Conservation (phyloP, 2,329 filamentous ascomycete species). For the Penicillium sp. region DNA sequence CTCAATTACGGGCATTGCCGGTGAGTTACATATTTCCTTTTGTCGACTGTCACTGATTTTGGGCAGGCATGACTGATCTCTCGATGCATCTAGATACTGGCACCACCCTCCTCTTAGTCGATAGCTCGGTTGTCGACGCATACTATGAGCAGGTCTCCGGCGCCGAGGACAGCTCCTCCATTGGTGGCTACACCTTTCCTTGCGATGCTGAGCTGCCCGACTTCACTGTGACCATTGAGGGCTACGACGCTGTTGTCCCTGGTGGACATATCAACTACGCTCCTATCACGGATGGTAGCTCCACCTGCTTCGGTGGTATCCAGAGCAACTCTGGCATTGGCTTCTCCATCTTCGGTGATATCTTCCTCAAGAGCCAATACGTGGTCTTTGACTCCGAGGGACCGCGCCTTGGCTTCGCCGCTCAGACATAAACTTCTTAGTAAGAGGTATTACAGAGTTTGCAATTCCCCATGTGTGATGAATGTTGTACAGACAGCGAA, state of each 20-base stretch:
- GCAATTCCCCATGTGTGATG: not conserved
- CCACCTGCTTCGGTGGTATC: constrained; percentile 70
- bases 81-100: constrained; percentile 57
- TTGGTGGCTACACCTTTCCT: constrained; percentile 58
- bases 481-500: constrained; percentile 3
- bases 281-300: constrained; percentile 38
- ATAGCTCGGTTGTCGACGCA: constrained; percentile 51
- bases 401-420: constrained; percentile 51
- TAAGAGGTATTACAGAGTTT: not conserved
- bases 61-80: not conserved
- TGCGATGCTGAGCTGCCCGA: constrained; percentile 53
- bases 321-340: constrained; percentile 61
- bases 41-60: not conserved
- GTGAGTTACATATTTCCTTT: constrained; percentile 15
- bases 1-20: constrained; percentile 57
- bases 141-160: constrained; percentile 62
- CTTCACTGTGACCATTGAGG: constrained; percentile 54
- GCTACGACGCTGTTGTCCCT: constrained; percentile 52
- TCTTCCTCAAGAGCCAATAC: constrained; percentile 76
- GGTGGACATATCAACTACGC: constrained; percentile 58
- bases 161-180: constrained; percentile 47
- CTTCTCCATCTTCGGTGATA: constrained; percentile 71
- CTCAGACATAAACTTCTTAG: constrained; percentile 31
- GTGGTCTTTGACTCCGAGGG: constrained; percentile 65
- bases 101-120: constrained; percentile 64